Base-by-base conservation (phyloP, 225 moss, liverwort and hornwort genomes). In the Physcomitrium patens region DNA sequence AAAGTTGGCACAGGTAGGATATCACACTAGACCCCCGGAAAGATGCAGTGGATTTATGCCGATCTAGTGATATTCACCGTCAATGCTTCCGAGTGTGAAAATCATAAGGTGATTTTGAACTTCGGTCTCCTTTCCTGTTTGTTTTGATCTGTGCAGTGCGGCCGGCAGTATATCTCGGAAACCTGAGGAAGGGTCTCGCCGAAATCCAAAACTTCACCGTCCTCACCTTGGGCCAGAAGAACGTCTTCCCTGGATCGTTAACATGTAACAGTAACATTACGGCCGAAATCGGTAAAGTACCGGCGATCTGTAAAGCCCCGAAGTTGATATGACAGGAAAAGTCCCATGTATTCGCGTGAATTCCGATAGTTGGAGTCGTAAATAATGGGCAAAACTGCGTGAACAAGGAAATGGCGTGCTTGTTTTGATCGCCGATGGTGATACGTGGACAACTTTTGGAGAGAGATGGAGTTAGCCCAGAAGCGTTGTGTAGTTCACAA, bases 141-240 rank as follows among this genome's bases (percentile, higher is more conserved):
- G 5, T 19, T 31, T 10, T 47, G 44, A 44, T n/a, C 47, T 19
- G 54, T 60, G 37, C 69, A 82, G 77, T 77, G 23, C 26, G 67
- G 0, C 61, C 68, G 31, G 69, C 61, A 20, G 44, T 46, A 12
- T 71, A 72, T 60, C 28, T 82, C 24, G 68, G 73, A 16, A 22
- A 53, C 16, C 55, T 78, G 47, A 66, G 51, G 71, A 77, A 69
- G 43, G 67, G 61, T 14, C 67, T 82, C 10, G 27, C 67, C 2
- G 49, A 68, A 42, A 12, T 77, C 18, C 73, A 82, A 48, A 65
- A 77, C 20, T 31, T 77, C 50, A 67, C 82, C 10, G 60, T 82
- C 45, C 65, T 82, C 18, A 77, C 77, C 26, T 67, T 82, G 17
- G 77, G 77, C 7, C 77, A 82, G 61, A 68, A 49, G 8, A 73